Base-by-base conservation (phyloP, 106 monocot genomes). In the Vanilla planifolia region DNA sequence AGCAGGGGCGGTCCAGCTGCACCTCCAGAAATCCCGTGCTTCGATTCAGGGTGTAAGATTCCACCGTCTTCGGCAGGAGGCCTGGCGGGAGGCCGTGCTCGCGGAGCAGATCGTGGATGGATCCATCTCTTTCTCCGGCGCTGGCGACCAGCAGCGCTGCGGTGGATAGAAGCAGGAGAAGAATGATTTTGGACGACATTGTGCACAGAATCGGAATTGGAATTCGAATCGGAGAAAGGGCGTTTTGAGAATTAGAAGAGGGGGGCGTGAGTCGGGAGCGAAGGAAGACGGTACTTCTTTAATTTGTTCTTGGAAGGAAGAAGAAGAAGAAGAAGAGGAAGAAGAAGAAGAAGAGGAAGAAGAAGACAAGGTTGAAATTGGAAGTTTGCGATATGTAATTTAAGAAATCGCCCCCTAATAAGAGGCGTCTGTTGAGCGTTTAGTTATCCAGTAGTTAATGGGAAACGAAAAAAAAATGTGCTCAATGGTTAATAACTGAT, bases 91-190 rank as follows among this genome's bases (percentile, higher is more conserved):
- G 73, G 61, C 67, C 67, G 60, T 74, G 42, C 17, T 59, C 24
- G 8, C 60, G 60, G 42, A 67, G 73, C 35, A 74, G 73, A 34
- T 61, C 67, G 67, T 74, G 60, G 61, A 74, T 67, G 15, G 60
- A 58, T 8, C 10, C 60, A 19, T 32, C 65, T 10, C 6, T 33
- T 1, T 2, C 52, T 9, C 10, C 28, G 28, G 6, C 52, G 1
- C 9, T 34, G 16, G 7, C n/a, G 2, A 7, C 17, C 6, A 1
- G 0, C 9, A 3, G 19, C 2, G 2, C n/a, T 33, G 57, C 57
- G 70, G 19, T 30, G 51, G 70, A 29, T 40, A 61, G 29, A 30
- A 53, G n/a, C 53, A 53, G 2, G 16, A 30, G 0, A 53, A 53
- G 29, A 30, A 2, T 1, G 34, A 9, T 33, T 29, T 57, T 57